Conservation (phyloP, 2,329 filamentous ascomycete species). For the Boeremia lycopersici region DNA sequence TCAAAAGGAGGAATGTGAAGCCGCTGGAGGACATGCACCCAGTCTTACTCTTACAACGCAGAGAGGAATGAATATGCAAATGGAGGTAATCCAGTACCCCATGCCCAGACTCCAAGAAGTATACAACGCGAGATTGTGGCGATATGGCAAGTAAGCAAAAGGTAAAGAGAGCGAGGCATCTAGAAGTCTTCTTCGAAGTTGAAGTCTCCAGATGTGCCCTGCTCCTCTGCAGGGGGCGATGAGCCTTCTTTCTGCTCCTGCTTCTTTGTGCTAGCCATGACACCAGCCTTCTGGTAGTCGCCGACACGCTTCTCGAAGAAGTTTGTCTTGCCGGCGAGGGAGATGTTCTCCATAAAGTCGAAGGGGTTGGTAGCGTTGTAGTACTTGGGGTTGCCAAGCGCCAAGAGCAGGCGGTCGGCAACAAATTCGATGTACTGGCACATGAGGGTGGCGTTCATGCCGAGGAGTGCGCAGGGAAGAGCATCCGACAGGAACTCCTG, state of each 20-base stretch:
- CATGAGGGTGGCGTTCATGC: constrained; percentile 98
- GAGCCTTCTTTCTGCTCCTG: constrained; percentile 57
- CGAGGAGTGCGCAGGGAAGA: constrained; percentile 87
- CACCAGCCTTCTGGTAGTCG: constrained; percentile 99
- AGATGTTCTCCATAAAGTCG: constrained; percentile 99
- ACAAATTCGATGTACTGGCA: constrained; percentile 99
- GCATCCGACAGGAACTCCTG: constrained; percentile 98
- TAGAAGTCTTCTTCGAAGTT: constrained; percentile 97
- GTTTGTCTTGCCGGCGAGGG: constrained; percentile 98
- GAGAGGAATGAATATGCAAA: constrained; percentile 35
- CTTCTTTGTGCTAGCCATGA: constrained; percentile 91
- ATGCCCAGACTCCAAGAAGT: constrained; percentile 29
- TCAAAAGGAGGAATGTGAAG: constrained; percentile 13
- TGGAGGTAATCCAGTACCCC: constrained; percentile 31
- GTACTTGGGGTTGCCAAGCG: constrained; percentile 91
- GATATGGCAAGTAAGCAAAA: constrained; percentile 23
- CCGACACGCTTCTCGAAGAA: constrained; percentile 99
- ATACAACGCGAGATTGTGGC: constrained; percentile 32
- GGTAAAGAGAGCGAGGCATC: constrained; percentile 42
- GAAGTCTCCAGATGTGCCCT: constrained; percentile 71
- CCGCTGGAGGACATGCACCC: constrained; percentile 9
- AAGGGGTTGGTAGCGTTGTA: constrained; percentile 96
- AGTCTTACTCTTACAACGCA: constrained; percentile 41
- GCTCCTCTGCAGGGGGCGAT: constrained; percentile 51
- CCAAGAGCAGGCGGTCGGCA: constrained; percentile 89